Evolutionary conservation across 2,329 filamentous ascomycete species (phyloP).

Genomic region (Ophiosphaerella herpotricha): DNA sequence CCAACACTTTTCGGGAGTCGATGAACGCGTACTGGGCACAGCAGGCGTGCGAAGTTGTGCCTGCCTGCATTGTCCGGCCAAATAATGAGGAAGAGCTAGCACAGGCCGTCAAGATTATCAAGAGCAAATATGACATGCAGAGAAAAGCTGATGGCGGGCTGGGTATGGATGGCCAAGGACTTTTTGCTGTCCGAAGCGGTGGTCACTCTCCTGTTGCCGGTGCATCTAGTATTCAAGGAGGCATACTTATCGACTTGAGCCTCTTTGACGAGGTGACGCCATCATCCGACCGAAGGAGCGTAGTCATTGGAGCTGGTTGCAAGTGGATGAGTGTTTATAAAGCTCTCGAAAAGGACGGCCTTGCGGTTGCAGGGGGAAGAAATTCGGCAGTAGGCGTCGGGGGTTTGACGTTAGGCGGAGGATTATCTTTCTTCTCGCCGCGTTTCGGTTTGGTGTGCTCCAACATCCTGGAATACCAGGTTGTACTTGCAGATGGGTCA

Average conservation of each 20-base stretch:
- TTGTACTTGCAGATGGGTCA: constrained; percentile 44
- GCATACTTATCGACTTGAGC: constrained; percentile 22
- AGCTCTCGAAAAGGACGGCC: constrained; percentile 15
- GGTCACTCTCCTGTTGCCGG: constrained; percentile 41
- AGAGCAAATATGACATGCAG: constrained; percentile 34
- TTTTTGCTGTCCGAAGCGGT: constrained; percentile 56
- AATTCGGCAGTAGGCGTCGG: constrained; percentile 35
- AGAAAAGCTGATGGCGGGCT: not conserved
- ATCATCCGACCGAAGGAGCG: constrained; percentile 8
- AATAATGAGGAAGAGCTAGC: constrained; percentile 33
- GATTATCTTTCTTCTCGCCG: constrained; percentile 41
- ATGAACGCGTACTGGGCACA: constrained; percentile 38
- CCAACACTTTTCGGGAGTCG: constrained; percentile 6
- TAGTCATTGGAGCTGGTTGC: constrained; percentile 22
- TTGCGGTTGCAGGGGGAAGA: constrained; percentile 28
- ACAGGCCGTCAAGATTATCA: constrained; percentile 33
- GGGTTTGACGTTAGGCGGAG: constrained; percentile 43
- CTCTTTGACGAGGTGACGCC: constrained; percentile 17
- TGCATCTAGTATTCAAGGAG: constrained; percentile 27
- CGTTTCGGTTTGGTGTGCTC: constrained; percentile 38
- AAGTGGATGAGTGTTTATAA: constrained; percentile 24
- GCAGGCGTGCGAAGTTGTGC: constrained; percentile 40
- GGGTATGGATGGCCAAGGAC: not conserved
- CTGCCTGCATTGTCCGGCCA: constrained; percentile 39
- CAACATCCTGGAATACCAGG: constrained; percentile 40